Conservation (phyloP, 2,329 filamentous ascomycete genomes). For the Calonectria pteridis region DNA sequence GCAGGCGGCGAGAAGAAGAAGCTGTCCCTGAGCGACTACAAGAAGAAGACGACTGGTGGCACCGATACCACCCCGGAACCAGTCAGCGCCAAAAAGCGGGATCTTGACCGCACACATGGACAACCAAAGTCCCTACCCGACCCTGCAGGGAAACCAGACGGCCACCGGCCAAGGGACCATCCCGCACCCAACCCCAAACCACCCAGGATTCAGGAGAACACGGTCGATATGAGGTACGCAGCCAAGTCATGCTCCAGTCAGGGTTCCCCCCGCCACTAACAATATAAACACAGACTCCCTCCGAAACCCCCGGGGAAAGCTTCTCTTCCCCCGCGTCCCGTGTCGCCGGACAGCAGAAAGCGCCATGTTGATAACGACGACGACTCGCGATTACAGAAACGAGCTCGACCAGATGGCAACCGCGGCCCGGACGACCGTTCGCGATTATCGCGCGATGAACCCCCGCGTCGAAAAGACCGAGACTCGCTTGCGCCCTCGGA, state of each 20-base stretch:
- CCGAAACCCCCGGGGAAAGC: slow-evolving; percentile 51
- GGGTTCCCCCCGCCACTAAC: slow-evolving; percentile 31
- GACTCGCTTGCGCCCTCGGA: slow-evolving; percentile 47
- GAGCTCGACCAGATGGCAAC: slow-evolving; percentile 55
- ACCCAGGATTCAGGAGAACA: slow-evolving; percentile 46
- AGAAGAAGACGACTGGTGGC: slow-evolving; percentile 59
- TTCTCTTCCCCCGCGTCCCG: slow-evolving; percentile 51
- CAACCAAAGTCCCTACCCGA: slow-evolving; percentile 39
- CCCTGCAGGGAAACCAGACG: slow-evolving; percentile 39
- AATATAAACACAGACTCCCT: slow-evolving; percentile 45
- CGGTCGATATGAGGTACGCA: slow-evolving; percentile 49
- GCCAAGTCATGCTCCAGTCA: background rate
- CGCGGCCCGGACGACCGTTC: slow-evolving; percentile 49
- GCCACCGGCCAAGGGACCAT: slow-evolving; percentile 38
- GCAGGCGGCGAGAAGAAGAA: slow-evolving; percentile 65
- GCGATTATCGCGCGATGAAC: slow-evolving; percentile 50
- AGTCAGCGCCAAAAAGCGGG: slow-evolving; percentile 48
- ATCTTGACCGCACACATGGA: slow-evolving; percentile 46
- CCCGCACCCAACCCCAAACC: slow-evolving; percentile 46
- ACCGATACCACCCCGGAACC: slow-evolving; percentile 54
- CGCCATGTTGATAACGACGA: slow-evolving; percentile 60
- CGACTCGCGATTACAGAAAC: slow-evolving; percentile 59
- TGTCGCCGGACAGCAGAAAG: slow-evolving; percentile 62
- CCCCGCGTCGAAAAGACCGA: slow-evolving; percentile 48
- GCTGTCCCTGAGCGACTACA: slow-evolving; percentile 70